phyloP scores from a whole-genome alignment of 345 rosid genomes.

The Ceriops zippeliana region DNA sequence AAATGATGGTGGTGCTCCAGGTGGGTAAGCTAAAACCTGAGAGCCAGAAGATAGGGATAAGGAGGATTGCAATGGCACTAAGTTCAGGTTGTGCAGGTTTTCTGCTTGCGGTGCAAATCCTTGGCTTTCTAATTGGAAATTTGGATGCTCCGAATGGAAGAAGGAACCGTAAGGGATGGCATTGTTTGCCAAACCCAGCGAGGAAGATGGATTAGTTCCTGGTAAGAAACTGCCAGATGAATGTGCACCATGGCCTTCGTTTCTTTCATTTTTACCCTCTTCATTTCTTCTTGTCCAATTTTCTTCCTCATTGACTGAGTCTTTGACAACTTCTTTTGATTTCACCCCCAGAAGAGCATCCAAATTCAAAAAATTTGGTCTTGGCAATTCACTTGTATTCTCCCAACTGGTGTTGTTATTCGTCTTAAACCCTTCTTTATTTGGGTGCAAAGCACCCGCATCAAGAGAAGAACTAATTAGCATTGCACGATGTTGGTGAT shows the following conservation, averaged over 20 bases:
- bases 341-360: conserved; percentile 31
- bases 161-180: conserved; percentile 34
- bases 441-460: conserved; percentile 33
- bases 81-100: conserved; percentile 36
- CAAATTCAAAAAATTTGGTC: conserved; percentile 28
- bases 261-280: conserved; percentile 14
- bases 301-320: conserved; percentile 30
- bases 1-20: conserved; percentile 18
- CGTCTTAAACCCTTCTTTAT: conserved; percentile 11
- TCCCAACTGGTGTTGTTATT: conserved; percentile 29
- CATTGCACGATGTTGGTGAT: conserved; percentile 20
- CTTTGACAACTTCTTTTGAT: conserved; percentile 29
- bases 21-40: conserved; percentile 45
- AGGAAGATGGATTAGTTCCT: conserved; percentile 15
- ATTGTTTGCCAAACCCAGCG: conserved; percentile 21
- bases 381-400: conserved; percentile 24
- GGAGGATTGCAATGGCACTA: conserved; percentile 47
- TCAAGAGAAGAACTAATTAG: conserved; percentile 19
- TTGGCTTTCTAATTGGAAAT: conserved; percentile 33
- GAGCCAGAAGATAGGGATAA: conserved; percentile 42
- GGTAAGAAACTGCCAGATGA: conserved; percentile 20
- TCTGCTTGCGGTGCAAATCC: conserved; percentile 31
- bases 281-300: conserved; percentile 26
- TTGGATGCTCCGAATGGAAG: conserved; percentile 44
- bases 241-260: conserved; percentile 15